phyloP scores from a whole-genome alignment of 2,329 filamentous ascomycete species.

The Claviceps sorghi region DNA sequence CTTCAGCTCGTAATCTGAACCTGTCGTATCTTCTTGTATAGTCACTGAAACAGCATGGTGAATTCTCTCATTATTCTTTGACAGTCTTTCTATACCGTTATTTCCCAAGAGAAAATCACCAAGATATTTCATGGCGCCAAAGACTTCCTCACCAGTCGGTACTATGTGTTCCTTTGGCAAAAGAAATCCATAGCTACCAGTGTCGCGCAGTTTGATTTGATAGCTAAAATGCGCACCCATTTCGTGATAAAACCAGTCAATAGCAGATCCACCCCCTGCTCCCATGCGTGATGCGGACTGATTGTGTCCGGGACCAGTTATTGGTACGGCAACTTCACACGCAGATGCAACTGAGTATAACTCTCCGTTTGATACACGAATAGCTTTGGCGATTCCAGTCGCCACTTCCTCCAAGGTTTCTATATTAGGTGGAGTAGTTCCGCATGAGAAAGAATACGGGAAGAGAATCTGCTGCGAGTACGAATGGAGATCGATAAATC shows the following conservation, averaged over 20 bases:
- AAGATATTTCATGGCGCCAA: conserved; percentile 70
- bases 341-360: conserved; percentile 67
- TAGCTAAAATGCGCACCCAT: conserved; percentile 71
- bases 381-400: conserved; percentile 75
- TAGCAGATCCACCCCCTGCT: conserved; percentile 65
- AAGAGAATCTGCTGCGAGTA: conserved; percentile 93
- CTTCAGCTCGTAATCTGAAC: conserved; percentile 16
- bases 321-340: conserved; percentile 59
- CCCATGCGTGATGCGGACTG: conserved; percentile 40
- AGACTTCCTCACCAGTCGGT: conserved; percentile 76
- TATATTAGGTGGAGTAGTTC: conserved; percentile 60
- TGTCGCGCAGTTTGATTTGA: conserved; percentile 87
- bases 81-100: conserved; percentile 44
- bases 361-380: conserved; percentile 65
- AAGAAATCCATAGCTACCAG: conserved; percentile 86
- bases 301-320: conserved; percentile 10
- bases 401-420: conserved; percentile 89
- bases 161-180: conserved; percentile 76
- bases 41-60: conserved; percentile 5
- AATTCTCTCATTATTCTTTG: conserved; percentile 12
- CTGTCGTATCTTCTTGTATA: conserved; percentile 7
- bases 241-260: conserved; percentile 94
- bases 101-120: conserved; percentile 64
- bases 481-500: conserved; percentile 78
- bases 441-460: conserved; percentile 79